Base-by-base conservation (phyloP, 805 yeast genomes). In the Brettanomyces sp. region DNA sequence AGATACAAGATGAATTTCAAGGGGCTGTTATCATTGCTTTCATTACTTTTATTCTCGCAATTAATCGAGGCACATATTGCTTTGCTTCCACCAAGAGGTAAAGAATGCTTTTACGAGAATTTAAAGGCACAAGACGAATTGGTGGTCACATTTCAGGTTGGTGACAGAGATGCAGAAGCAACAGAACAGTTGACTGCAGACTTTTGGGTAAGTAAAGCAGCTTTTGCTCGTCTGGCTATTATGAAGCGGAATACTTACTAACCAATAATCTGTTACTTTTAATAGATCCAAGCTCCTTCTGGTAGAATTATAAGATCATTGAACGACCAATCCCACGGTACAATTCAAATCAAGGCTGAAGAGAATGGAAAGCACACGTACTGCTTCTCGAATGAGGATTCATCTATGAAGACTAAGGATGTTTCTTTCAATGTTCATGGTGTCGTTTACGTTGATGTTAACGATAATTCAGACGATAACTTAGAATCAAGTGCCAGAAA, bases 401-500 rank as follows among this genome's bases (percentile, higher is more conserved):
- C 86, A 5, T 70, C 77, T 21, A 62, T 81, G 41, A 77, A 74
- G 39, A 86, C 93, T 44, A 84, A 88, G 65, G 99, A 91, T 61
- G 95, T 91, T 36, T 83, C 96, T 0, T 91, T 91, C 74, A 93
- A 91, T 65, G 87, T 91, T 47, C 96, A 89, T 62, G 98, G 97
- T 28, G 88, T 86, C 33, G 79, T 90, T 46, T 91, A 85, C 62
- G 79, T 91, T 44, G 95, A 86, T 59, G 76, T 79, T 48, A 84
- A 81, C 56, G 68, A 64, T 44, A 58, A 89, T 52, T 76, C 82
- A 46, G 72, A 80, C 30, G 87, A 88, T 62, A 77, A 88, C 48
- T 72, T 93, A 56, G 98, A 91, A 56, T 79, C 82, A 48, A 89
- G 95, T 43, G 85, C 91, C 44, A 79, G 80, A 64, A 77, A 80